Evolutionary conservation across 306 rosid species (phyloP).

Genomic region (Cucurbita pepo): DNA sequence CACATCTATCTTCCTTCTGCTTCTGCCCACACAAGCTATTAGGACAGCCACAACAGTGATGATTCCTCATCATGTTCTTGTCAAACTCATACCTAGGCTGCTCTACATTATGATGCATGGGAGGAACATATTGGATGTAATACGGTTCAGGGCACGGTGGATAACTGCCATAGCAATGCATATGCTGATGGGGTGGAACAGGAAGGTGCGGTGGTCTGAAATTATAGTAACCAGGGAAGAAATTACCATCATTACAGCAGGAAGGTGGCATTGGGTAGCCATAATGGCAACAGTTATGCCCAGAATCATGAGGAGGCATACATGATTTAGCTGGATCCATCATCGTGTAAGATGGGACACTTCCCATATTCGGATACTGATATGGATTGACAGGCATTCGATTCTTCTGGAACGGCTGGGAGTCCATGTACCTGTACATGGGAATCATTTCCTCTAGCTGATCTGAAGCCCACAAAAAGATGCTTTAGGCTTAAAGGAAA

Average conservation of each 20-base stretch:
- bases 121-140: constrained; percentile 19
- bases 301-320: constrained; percentile 18
- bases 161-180: constrained; percentile 18
- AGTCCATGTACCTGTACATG: constrained; percentile 26
- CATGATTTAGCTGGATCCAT: constrained; percentile 27
- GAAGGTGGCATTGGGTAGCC: constrained; percentile 20
- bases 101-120: constrained; percentile 30
- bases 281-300: constrained; percentile 24
- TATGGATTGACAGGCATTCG: constrained; percentile 17
- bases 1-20: constrained; percentile 18
- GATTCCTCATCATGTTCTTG: constrained; percentile 18
- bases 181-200: constrained; percentile 18
- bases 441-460: constrained; percentile 34
- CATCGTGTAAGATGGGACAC: constrained; percentile 20
- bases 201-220: constrained; percentile 21
- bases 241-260: constrained; percentile 30
- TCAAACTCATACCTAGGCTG: constrained; percentile 48
- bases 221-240: constrained; percentile 14
- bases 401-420: constrained; percentile 33
- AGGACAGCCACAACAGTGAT: constrained; percentile 52
- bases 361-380: constrained; percentile 13
- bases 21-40: constrained; percentile 17
- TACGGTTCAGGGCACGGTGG: constrained; percentile 18
- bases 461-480: not conserved
- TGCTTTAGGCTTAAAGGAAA: not conserved